phyloP scores from a whole-genome alignment of 768 basidiomycete species.

The Brasilioporus rufonigricans region DNA sequence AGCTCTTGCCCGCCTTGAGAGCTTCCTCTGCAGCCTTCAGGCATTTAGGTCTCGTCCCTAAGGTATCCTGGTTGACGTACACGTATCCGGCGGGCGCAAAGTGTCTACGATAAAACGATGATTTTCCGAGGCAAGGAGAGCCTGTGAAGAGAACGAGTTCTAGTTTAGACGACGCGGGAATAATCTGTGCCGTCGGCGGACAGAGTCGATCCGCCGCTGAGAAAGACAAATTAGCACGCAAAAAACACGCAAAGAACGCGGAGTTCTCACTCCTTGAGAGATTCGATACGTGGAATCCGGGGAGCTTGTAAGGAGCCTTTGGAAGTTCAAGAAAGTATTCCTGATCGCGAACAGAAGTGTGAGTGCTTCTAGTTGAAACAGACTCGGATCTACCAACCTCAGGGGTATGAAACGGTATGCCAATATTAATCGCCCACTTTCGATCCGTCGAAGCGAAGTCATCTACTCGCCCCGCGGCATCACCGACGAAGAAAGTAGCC shows the following conservation, averaged over 20 bases:
- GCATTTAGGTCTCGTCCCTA: slow-evolving; percentile 76
- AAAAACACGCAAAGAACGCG: neutral
- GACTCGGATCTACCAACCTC: slow-evolving; percentile 55
- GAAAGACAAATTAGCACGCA: neutral
- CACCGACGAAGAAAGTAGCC: slow-evolving; percentile 79
- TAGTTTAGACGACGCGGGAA: slow-evolving; percentile 11
- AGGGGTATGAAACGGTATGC: slow-evolving; percentile 75
- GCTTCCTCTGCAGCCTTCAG: slow-evolving; percentile 58
- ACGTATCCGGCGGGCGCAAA: slow-evolving; percentile 68
- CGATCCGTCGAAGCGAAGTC: slow-evolving; percentile 85
- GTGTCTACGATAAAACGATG: slow-evolving; percentile 69
- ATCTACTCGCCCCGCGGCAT: slow-evolving; percentile 76
- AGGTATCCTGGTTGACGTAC: slow-evolving; percentile 85
- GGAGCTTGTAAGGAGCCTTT: slow-evolving; percentile 44
- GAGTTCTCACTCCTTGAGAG: slow-evolving; percentile 32
- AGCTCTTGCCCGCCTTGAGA: slow-evolving; percentile 55
- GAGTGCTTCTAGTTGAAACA: neutral
- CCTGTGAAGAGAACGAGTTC: slow-evolving; percentile 66
- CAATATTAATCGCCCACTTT: slow-evolving; percentile 81
- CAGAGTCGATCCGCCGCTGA: slow-evolving; percentile 39
- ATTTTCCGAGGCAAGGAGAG: slow-evolving; percentile 72
- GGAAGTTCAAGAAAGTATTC: slow-evolving; percentile 72
- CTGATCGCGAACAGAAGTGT: slow-evolving; percentile 36
- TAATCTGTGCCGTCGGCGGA: slow-evolving; percentile 18
- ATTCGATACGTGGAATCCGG: slow-evolving; percentile 66